These are phyloP conservation scores for Veloboletus limbatus DNA, from an alignment of 1,284 basidiomycete genomes.

Conservation along the genomic window DNA sequence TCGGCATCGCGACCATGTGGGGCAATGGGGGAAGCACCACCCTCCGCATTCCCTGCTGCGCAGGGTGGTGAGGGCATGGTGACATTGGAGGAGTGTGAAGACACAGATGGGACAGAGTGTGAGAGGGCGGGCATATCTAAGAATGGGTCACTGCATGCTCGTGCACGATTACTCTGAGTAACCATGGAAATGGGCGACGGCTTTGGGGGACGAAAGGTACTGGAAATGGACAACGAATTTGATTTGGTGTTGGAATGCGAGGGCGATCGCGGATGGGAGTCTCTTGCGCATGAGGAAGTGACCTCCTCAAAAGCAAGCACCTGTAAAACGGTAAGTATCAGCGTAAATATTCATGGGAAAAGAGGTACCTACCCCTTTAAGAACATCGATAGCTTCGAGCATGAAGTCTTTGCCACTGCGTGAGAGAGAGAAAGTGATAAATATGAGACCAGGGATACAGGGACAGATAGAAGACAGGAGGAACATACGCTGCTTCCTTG, in stretches of 20 bases:
- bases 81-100: constrained; percentile 54
- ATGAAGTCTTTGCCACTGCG: constrained; percentile 79
- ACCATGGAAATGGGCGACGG: constrained; percentile 39
- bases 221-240: constrained; percentile 45
- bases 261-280: constrained; percentile 39
- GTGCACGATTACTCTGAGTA: constrained; percentile 55
- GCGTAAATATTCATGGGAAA: constrained; percentile 14
- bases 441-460: constrained; percentile 12
- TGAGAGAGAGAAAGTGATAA: constrained; percentile 17
- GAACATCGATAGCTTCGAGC: constrained; percentile 74
- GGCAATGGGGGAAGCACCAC: constrained; percentile 38
- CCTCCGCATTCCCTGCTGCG: constrained; percentile 37
- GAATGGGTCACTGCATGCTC: constrained; percentile 78
- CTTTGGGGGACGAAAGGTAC: constrained; percentile 34
- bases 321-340: constrained; percentile 32
- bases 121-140: constrained; percentile 63
- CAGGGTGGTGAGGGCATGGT: constrained; percentile 34
- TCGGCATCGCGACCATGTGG: constrained; percentile 26
- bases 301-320: constrained; percentile 67
- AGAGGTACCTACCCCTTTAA: constrained; percentile 68
- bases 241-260: constrained; percentile 55
- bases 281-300: constrained; percentile 42
- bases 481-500: constrained; percentile 76
- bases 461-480: constrained; percentile 9
- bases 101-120: constrained; percentile 44